Evolutionary conservation across 148 eudicot species (phyloP).

Genomic region (Camellia granthamiana): DNA sequence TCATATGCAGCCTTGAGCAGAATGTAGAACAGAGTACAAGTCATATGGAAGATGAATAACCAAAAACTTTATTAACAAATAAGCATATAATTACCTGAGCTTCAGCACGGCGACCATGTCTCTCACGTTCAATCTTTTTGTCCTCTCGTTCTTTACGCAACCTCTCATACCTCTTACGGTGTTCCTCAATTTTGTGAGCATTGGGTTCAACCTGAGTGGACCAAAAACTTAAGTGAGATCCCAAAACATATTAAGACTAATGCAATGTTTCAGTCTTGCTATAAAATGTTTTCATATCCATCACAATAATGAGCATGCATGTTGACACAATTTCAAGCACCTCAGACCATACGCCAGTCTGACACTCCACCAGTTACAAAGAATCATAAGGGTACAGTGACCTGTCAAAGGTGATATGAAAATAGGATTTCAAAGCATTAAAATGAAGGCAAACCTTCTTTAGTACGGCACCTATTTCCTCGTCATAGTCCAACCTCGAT

Average conservation of each 20-base stretch:
- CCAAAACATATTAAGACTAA: not conserved
- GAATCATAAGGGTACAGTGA: not conserved
- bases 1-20: conserved; percentile 80
- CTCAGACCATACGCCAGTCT: not conserved
- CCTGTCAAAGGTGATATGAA: not conserved
- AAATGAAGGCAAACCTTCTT: conserved; percentile 50
- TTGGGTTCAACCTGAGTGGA: conserved; percentile 79
- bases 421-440: not conserved
- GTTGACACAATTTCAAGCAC: not conserved
- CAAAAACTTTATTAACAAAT: not conserved
- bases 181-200: conserved; percentile 88
- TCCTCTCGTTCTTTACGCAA: conserved; percentile 69
- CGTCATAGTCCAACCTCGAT: conserved; percentile 78
- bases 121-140: conserved; percentile 55
- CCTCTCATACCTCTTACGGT: conserved; percentile 77
- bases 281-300: not conserved
- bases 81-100: conserved; percentile 46
- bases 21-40: conserved; percentile 4
- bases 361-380: conserved; percentile 1
- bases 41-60: not conserved
- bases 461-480: conserved; percentile 62
- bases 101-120: conserved; percentile 61
- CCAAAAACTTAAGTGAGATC: not conserved
- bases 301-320: not conserved
- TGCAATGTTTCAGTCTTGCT: not conserved